A percentile compares a stretch with the other conserved stretches of the same genome.
Conservation (phyloP, 192 early-diverging fungal genomes). For the Pilobolus umbonatus region DNA sequence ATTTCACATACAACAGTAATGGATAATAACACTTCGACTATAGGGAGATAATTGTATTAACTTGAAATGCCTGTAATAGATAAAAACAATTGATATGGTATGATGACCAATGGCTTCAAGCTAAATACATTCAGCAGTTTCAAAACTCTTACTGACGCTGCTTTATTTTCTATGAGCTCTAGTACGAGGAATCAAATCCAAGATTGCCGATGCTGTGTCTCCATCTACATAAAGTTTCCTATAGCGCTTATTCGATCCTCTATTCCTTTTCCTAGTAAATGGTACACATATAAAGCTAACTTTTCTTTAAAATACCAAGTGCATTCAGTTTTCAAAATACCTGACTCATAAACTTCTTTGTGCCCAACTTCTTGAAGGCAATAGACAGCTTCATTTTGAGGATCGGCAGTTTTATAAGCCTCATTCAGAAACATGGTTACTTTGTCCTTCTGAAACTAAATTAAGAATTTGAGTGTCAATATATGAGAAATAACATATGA, state of each 20-base stretch:
- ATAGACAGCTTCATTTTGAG: neutral
- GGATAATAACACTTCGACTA: too few relatives aligned
- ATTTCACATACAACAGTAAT: too few relatives aligned
- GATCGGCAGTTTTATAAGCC: neutral
- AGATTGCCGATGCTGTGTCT: too few relatives aligned
- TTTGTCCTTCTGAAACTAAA: constrained; percentile 1
- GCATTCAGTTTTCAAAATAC: neutral
- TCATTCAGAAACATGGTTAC: constrained; percentile 3
- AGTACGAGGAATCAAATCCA: too few relatives aligned
- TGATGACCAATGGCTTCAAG: too few relatives aligned
- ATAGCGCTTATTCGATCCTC: neutral
- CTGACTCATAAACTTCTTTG: constrained; percentile 7
- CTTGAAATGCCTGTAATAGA: too few relatives aligned
- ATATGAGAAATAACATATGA: neutral
- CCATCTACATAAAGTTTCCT: constrained; percentile 8
- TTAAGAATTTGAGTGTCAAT: constrained; percentile 2
- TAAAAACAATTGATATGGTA: too few relatives aligned
- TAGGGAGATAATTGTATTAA: too few relatives aligned
- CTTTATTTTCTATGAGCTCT: too few relatives aligned
- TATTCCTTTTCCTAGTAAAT: constrained; percentile 2
- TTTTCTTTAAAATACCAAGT: constrained; percentile 7
- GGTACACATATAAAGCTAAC: neutral
- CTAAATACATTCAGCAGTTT: too few relatives aligned
- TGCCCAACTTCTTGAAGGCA: neutral
- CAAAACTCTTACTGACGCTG: too few relatives aligned